Base-by-base conservation (phyloP, 2,329 filamentous ascomycete genomes). In the Pyrenophora tritici-repentis region DNA sequence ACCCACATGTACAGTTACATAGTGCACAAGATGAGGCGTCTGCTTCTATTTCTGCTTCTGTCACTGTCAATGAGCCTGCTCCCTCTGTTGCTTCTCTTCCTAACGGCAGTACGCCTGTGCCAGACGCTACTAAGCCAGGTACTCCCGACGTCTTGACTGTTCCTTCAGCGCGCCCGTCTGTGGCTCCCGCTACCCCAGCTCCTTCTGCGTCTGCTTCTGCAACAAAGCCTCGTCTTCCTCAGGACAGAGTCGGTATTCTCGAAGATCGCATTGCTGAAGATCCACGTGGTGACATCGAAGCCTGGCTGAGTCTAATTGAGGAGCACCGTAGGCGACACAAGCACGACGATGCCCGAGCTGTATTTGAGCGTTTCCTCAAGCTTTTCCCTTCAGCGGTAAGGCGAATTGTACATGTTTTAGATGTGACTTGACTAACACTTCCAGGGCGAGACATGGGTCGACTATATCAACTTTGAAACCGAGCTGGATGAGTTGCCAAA, bases 251-350 rank as follows among this genome's bases (percentile, higher is more conserved):
- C 63, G 86, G 88, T 50, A 84, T 92, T 52, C 81, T 97, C 67
- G 93, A 99, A 78, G 90, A 94, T 72, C 87, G 93, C 68, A 88
- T 97, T 72, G 87, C 88, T 71, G 90, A 97, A 68, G 94, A 99
- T 70, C 90, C 93, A 13, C 89, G 91, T 65, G 94, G 93, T 67
- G 92, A 97, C 65, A 85, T 94, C 74, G 89, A 94, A 71, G 91
- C 93, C 26, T 99, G 94, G 94, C 78, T 95, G 65, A 83, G 84
- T 59, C 81, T 99, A 70, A 93, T 99, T 70, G 83, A 84, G 61
- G 91, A 97, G 71, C 85, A 96, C 73, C 88, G 88, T 63, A 86
- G 84, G 66, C 89, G 88, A 65, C 89, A 89, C 75, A 90, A 91
- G 73, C 77, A 92, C 56, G 90, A 96, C 54, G 88, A 93, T 65